Conservation (phyloP, 1,284 basidiomycete genomes). For the Gastroboletus turbinatus region DNA sequence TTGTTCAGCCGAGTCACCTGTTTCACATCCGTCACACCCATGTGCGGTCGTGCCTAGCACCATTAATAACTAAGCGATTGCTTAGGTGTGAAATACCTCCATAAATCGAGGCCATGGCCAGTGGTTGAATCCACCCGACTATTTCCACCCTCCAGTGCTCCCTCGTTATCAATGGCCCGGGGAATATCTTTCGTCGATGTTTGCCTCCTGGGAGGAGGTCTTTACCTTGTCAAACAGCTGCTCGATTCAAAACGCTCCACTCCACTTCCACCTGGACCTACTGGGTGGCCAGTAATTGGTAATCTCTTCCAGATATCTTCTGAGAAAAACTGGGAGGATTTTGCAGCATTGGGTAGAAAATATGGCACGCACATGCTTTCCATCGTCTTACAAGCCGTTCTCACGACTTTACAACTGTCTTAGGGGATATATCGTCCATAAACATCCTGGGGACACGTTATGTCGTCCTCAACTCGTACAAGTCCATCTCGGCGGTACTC, state of each 20-base stretch:
- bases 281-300: constrained; percentile 33
- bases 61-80: neutral
- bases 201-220: neutral
- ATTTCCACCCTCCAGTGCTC: neutral
- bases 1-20: neutral
- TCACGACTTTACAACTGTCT: neutral
- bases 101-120: neutral
- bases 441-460: no score
- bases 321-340: no score
- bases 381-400: neutral
- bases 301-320: constrained; percentile 43
- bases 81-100: neutral
- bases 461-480: constrained; percentile 27
- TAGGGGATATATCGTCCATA: constrained; percentile 29
- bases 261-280: neutral
- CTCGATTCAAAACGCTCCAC: neutral
- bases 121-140: neutral
- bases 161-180: neutral
- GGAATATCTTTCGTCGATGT: neutral
- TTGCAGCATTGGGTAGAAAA: constrained; percentile 17
- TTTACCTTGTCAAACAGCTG: no score
- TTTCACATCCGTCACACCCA: neutral
- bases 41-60: neutral
- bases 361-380: constrained; percentile 33
- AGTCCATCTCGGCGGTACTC: constrained; percentile 23